These are phyloP conservation scores for Yamadazyma phyllophila DNA, from an alignment of 805 yeast species.

Conservation along the genomic window DNA sequence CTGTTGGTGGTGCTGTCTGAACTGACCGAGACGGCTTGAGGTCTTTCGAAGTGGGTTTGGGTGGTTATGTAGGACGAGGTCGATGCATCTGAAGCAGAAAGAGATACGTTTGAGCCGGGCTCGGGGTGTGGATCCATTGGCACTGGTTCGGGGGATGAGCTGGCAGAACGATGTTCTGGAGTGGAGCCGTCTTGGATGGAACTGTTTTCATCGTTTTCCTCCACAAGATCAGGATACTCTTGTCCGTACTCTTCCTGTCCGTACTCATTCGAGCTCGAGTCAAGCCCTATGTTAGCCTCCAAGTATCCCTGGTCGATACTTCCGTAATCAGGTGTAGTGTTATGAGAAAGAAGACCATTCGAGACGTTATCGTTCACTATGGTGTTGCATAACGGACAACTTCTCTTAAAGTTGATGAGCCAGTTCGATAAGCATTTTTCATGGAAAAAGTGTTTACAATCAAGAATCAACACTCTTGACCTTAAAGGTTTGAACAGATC, in stretches of 20 bases:
- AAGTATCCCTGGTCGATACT: slow-evolving; percentile 14
- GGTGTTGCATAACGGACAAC: slow-evolving; percentile 59
- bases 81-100: slow-evolving; percentile 1
- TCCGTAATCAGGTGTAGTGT: slow-evolving; percentile 18
- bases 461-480: slow-evolving; percentile 49
- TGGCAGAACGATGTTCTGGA: too few species aligned
- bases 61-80: slow-evolving; percentile 1
- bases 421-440: slow-evolving; percentile 57
- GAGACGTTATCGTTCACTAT: slow-evolving; percentile 14
- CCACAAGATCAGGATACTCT: not conserved
- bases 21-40: not conserved
- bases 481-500: slow-evolving; percentile 49
- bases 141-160: too few species aligned
- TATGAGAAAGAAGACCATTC: slow-evolving; percentile 19
- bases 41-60: not conserved
- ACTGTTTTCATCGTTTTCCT: not conserved
- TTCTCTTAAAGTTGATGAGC: slow-evolving; percentile 52
- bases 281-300: slow-evolving; percentile 3
- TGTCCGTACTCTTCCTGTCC: not conserved
- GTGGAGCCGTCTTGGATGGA: too few species aligned
- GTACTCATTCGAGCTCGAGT: not conserved
- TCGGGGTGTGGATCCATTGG: not conserved
- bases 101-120: not conserved
- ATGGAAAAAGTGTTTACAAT: slow-evolving; percentile 63
- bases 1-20: not conserved